Evolutionary conservation across 495 filamentous ascomycete species (phyloP).

Genomic region (Staphylotrichum tortipilum): DNA sequence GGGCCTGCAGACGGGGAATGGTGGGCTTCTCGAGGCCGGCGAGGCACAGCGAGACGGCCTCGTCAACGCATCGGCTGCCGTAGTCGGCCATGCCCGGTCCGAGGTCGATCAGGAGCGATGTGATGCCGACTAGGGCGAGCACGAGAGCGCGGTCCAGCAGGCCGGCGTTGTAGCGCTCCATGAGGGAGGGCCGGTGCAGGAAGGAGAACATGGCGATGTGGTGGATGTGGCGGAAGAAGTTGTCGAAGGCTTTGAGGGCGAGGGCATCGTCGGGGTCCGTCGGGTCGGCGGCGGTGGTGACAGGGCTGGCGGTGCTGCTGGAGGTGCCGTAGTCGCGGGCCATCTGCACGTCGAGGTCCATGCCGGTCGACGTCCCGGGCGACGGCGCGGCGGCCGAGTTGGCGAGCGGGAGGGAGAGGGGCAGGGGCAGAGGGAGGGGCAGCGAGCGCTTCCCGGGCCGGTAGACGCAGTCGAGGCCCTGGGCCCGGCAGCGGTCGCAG

Average conservation of each 20-base stretch:
- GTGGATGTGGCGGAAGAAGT: slow-evolving; percentile 43
- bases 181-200: slow-evolving; percentile 42
- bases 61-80: slow-evolving; percentile 39
- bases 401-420: slow-evolving; percentile 3
- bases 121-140: slow-evolving; percentile 40
- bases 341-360: slow-evolving; percentile 7
- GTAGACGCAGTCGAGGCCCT: slow-evolving; percentile 42
- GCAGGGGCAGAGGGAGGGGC: slow-evolving; percentile 9
- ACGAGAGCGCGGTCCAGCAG: slow-evolving; percentile 39
- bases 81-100: slow-evolving; percentile 35
- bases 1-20: slow-evolving; percentile 39
- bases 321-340: slow-evolving; percentile 15
- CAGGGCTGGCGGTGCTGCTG: slow-evolving; percentile 19
- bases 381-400: neutral
- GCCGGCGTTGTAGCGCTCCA: slow-evolving; percentile 43
- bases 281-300: slow-evolving; percentile 4
- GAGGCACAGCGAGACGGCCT: slow-evolving; percentile 35
- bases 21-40: slow-evolving; percentile 38
- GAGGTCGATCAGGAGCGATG: slow-evolving; percentile 36
- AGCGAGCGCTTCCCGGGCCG: slow-evolving; percentile 37
- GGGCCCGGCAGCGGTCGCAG: slow-evolving; percentile 39
- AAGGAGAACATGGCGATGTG: slow-evolving; percentile 44
- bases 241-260: slow-evolving; percentile 35
- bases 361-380: neutral
- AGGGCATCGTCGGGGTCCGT: slow-evolving; percentile 31